Evolutionary conservation across 106 monocot genomes (phyloP), one percentile per base, ranked within the genome.

Genomic region (Dactylorhiza incarnata): DNA sequence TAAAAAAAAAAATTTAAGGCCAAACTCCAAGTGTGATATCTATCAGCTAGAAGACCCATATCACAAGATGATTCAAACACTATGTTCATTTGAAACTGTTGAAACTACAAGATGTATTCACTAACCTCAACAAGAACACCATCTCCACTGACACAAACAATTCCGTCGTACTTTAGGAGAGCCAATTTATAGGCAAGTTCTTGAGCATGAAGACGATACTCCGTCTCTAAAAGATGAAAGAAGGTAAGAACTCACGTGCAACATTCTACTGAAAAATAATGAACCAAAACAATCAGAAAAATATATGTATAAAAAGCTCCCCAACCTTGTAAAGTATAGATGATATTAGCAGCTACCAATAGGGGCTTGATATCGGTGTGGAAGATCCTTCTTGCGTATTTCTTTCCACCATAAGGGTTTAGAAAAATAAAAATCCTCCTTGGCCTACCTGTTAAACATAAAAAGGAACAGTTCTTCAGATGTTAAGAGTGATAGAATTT

Each of bases 391-490:
- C 52, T 45, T 49, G 83, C 96, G 76, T 75, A 44, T 82, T 75
- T 85, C 76, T 91, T 96, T 52, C 96, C 96, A 53, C 93, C 91
- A 86, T 80, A 96, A 65, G 96, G 96, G 75, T 96, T 96, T 53
- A 96, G 43, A 63, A 96, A 76, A 55, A 96, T 82, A 71, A 91
- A 86, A 72, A 96, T 75, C 48, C 80, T 83, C 83, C 83, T 96
- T 22, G 96, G 93, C 3, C 96, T 83, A 0, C 89, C 91, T 97
- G 77, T 68, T 29, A 13, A 15, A 17, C 50, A 54, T 44, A n/a
- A 46, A 70, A 70, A 70, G 17, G 4, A 70, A 70, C 10, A 17
- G 3, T n/a, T 46, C 16, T 17, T 14, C 45, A n/a, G 37, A 37
- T 37, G 37, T 37, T 37, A 37, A 37, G 37, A 37, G 3, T 37